Base-by-base conservation (phyloP, 345 rosid species). In the Combretum micranthum region DNA sequence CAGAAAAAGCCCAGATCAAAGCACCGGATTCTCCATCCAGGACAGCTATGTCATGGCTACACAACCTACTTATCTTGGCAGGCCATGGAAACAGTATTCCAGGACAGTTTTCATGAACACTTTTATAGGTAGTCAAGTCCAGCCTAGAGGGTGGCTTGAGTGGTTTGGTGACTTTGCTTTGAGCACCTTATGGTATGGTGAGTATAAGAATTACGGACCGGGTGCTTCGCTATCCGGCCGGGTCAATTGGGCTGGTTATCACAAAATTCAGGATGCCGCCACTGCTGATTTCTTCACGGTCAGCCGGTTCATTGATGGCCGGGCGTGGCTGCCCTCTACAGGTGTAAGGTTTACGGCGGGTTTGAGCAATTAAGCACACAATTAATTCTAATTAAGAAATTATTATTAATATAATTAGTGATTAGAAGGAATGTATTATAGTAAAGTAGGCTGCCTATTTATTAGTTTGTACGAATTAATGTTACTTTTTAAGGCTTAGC, bases 61-160 rank as follows among this genome's bases (percentile, higher is more conserved):
- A 12, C 81, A 77, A 25, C 87, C 83, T 65, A 79, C 88, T 32
- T 93, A 82, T 66, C 77, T 93, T 23, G 99, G 97, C 20, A 69
- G 97, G 65, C 99, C 97, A 0, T 93, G 99, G 96, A 89, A 85
- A 61, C 80, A 72, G 39, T 93, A 69, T 61, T 86, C 99, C 4
- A 82, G 97, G 76, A 93, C 99, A 10, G 81, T 93, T 43, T 78
- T 75, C 18, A 80, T 93, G 75, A 82, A 89, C 60, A 85, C 96
- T 13, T 77, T 73, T 44, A 80, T 93, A 80, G 67, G 71, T 50
- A 74, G 70, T 47, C 44, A 77, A 52, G 91, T 93, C 14, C 83
- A 85, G 65, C 94, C 96, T 0, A 78, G 81, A 47, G 97, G 99
- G 9, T 93, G 94, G 96, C 80, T 87, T 22, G 83, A 81, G 71